Conservation (phyloP, 164 flowering plant species). For the Sedum album region DNA sequence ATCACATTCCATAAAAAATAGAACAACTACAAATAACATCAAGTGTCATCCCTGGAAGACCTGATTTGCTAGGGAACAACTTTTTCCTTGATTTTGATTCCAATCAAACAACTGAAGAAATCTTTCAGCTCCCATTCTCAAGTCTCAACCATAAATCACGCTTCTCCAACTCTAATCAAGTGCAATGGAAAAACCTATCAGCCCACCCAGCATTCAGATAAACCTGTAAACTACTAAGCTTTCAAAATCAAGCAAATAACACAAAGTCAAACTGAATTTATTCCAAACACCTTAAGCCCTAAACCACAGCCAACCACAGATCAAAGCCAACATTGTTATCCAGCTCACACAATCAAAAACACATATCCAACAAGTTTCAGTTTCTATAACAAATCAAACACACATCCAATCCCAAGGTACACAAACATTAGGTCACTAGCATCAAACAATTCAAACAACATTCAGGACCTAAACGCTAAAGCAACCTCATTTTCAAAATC, state of each 20-base stretch:
- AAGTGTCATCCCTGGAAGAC: constrained; percentile 41
- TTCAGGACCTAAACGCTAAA: background rate
- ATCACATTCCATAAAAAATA: background rate
- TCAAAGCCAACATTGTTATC: no score
- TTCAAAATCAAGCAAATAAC: background rate
- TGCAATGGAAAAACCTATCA: background rate
- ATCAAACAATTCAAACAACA: background rate
- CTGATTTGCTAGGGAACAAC: constrained; percentile 63
- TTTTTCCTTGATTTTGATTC: constrained; percentile 87
- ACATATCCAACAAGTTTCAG: no score
- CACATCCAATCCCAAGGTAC: background rate
- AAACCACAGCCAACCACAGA: no score
- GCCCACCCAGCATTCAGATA: background rate
- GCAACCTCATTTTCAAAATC: background rate
- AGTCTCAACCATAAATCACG: constrained; percentile 14
- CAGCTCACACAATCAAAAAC: no score
- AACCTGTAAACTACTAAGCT: no score
- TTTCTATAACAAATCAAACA: no score
- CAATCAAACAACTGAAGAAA: constrained; percentile 89
- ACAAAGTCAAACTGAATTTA: background rate
- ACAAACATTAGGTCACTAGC: background rate
- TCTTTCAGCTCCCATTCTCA: constrained; percentile 53
- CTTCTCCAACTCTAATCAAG: background rate
- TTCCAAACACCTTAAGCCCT: no score
- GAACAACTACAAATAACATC: background rate